phyloP scores from a whole-genome alignment of 208 protist genomes.

The Phytomonas serpens region DNA sequence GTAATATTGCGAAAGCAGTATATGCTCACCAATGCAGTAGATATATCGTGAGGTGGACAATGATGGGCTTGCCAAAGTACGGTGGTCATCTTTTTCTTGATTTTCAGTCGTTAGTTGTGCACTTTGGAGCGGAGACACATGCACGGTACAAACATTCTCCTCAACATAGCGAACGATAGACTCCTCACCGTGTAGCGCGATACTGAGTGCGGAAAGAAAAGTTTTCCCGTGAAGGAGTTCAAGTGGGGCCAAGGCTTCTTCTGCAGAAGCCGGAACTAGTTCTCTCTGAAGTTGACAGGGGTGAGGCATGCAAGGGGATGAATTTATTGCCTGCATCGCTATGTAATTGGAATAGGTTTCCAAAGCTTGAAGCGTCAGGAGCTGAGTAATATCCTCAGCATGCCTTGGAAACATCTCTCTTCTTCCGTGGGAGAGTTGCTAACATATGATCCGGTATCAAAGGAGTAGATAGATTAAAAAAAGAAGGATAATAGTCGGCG shows the following conservation, averaged over 20 bases:
- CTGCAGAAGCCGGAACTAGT: slow-evolving; percentile 4
- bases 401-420: slow-evolving; percentile 7
- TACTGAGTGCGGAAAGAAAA: slow-evolving; percentile 60
- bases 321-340: background rate
- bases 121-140: background rate
- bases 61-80: background rate
- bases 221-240: slow-evolving; percentile 71
- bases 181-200: slow-evolving; percentile 65
- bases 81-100: background rate
- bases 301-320: background rate
- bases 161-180: slow-evolving; percentile 57
- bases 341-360: slow-evolving; percentile 38
- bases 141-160: background rate
- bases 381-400: slow-evolving; percentile 21
- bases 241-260: slow-evolving; percentile 60
- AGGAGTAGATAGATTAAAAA: background rate
- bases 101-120: background rate
- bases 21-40: slow-evolving; percentile 73
- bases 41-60: slow-evolving; percentile 26
- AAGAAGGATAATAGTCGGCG: background rate
- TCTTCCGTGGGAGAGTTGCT: background rate
- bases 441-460: background rate
- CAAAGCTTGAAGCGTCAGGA: slow-evolving; percentile 33
- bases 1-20: slow-evolving; percentile 64
- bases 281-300: background rate